phyloP scores from a whole-genome alignment of 495 filamentous ascomycete species.

The Aspergillus diversus region DNA sequence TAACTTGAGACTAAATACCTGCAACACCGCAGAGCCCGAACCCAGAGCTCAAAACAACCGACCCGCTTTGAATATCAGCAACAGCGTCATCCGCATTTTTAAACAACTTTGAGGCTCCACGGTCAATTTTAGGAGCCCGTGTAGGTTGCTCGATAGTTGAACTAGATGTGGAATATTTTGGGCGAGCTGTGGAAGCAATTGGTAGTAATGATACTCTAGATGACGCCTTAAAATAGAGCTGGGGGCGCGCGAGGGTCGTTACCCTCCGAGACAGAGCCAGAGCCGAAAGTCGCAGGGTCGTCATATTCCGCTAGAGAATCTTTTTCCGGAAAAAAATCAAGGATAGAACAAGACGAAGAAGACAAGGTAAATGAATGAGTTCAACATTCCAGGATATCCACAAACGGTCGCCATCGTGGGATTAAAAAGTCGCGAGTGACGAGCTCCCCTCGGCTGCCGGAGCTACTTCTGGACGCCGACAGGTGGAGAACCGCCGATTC shows the following conservation, averaged over 20 bases:
- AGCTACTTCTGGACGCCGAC: slow-evolving; percentile 48
- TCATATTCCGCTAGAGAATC: slow-evolving; percentile 27
- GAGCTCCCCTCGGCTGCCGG: slow-evolving; percentile 31
- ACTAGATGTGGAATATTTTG: slow-evolving; percentile 36
- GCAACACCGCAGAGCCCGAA: slow-evolving; percentile 90
- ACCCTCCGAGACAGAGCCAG: slow-evolving; percentile 35
- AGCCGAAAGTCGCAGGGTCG: slow-evolving; percentile 33
- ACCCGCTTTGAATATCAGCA: slow-evolving; percentile 71
- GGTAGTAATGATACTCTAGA: slow-evolving; percentile 23
- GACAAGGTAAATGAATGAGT: slow-evolving; percentile 9
- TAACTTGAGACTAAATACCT: slow-evolving; percentile 27
- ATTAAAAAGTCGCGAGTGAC: slow-evolving; percentile 17
- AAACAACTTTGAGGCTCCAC: slow-evolving; percentile 62
- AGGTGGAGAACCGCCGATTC: slow-evolving; percentile 16
- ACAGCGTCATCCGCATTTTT: slow-evolving; percentile 75
- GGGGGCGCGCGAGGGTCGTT: slow-evolving; percentile 29
- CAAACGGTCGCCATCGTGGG: not conserved
- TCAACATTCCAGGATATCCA: slow-evolving; percentile 1
- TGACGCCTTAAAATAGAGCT: slow-evolving; percentile 30
- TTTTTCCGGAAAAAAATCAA: not conserved
- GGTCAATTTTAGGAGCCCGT: slow-evolving; percentile 40
- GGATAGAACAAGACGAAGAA: not conserved
- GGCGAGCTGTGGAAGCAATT: slow-evolving; percentile 10
- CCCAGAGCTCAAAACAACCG: slow-evolving; percentile 77
- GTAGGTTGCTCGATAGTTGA: slow-evolving; percentile 15